Percentiles rank a stretch among this genome's conserved stretches.
Conservation (phyloP, 257 asterid species). For the Oldenlandia corymbosa region DNA sequence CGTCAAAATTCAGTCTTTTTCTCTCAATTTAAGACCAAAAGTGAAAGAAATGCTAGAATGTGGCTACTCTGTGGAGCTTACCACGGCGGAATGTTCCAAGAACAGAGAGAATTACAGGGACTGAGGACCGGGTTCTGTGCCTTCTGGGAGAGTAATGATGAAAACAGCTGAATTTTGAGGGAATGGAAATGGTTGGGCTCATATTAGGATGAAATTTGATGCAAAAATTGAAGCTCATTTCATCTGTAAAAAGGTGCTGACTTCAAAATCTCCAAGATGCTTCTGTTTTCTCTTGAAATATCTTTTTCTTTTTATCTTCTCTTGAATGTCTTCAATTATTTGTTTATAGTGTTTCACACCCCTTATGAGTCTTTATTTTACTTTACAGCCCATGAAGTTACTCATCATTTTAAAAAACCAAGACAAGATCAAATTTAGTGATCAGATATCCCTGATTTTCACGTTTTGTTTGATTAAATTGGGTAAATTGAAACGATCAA, state of each 20-base stretch:
- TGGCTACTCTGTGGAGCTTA: conserved; percentile 17
- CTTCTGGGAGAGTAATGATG: conserved; percentile 19
- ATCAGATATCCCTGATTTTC: neutral
- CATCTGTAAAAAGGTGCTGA: neutral
- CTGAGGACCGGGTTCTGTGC: conserved; percentile 31
- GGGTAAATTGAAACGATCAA: too few relatives aligned
- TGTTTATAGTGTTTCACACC: neutral
- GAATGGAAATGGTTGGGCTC: conserved; percentile 13
- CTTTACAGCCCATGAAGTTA: neutral
- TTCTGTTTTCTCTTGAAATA: neutral
- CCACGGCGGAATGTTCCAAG: conserved; percentile 60
- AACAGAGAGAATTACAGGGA: conserved; percentile 37
- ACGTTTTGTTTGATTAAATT: neutral
- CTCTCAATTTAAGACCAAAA: neutral
- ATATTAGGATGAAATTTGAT: conserved; percentile 4
- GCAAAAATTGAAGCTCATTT: neutral
- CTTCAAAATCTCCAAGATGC: neutral
- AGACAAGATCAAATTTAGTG: too few relatives aligned
- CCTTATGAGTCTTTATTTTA: neutral
- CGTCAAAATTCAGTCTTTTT: neutral
- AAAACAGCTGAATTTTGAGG: conserved; percentile 4
- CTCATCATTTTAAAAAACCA: neutral
- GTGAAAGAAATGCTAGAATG: neutral
- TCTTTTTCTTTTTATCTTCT: neutral
- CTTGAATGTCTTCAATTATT: neutral